Percentiles rank a stretch among this genome's conserved stretches.
These are phyloP conservation scores for Trametes coccinea DNA, from an alignment of 768 basidiomycete genomes.

Conservation along the genomic window DNA sequence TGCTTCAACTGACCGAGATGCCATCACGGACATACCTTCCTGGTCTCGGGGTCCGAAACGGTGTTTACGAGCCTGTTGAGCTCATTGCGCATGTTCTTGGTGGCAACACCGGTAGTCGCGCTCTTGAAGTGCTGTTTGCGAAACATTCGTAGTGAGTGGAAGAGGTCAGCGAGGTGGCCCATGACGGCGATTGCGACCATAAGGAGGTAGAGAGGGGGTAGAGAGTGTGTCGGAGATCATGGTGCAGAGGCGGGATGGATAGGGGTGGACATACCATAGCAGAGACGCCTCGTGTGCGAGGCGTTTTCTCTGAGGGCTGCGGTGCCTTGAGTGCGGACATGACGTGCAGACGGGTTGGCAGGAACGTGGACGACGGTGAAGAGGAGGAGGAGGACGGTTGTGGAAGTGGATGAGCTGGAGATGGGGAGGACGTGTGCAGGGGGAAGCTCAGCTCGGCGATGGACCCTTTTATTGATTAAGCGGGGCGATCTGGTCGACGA, in stretches of 20 bases:
- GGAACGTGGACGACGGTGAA: not conserved
- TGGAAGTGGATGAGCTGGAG: not conserved
- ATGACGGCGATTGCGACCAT: conserved; percentile 10
- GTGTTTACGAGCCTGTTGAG: conserved; percentile 89
- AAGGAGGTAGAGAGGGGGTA: not conserved
- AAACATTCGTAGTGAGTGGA: conserved; percentile 35
- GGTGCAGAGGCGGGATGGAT: not conserved
- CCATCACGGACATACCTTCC: conserved; percentile 58
- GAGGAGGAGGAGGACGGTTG: not conserved
- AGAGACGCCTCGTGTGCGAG: conserved; percentile 33
- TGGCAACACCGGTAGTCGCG: conserved; percentile 65
- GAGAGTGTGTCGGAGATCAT: not conserved
- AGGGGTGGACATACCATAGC: conserved; percentile 28
- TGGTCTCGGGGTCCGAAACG: conserved; percentile 75
- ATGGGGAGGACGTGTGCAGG: not conserved
- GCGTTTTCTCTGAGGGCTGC: conserved; percentile 23
- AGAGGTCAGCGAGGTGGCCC: conserved; percentile 23
- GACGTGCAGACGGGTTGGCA: not conserved
- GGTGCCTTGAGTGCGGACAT: conserved; percentile 15
- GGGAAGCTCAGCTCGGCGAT: not conserved
- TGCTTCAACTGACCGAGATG: no score
- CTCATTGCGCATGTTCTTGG: conserved; percentile 98
- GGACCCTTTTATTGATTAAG: not conserved
- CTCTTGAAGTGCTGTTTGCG: conserved; percentile 81
- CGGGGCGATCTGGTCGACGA: not conserved